Evolutionary conservation across 345 rosid genomes (phyloP), one percentile per base, ranked within the genome.

Genomic region (Bretschneidera sinensis): DNA sequence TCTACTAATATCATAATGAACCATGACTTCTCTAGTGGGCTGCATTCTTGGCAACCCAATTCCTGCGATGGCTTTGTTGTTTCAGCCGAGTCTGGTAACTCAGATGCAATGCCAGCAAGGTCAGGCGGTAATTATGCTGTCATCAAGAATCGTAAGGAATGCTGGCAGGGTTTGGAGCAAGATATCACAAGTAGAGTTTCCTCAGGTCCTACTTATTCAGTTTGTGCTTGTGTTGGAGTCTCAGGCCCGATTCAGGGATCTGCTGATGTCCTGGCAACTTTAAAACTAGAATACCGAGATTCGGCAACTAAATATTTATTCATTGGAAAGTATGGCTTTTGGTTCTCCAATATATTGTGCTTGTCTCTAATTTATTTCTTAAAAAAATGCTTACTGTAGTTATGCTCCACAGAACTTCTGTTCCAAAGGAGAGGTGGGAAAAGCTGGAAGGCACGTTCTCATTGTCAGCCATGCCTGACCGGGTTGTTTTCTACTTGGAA

Each of bases 121-220:
- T 47, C 65, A 0, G 81, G 60, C 14, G 59, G 81, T 60, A 76
- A 69, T 62, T 82, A 81, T 65, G 99, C 84, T 21, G 96, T 88
- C 67, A 81, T 88, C 71, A 77, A 85, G 28, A 84, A 88, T 68
- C 80, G 99, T n/a, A 83, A 67, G 11, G 83, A 90, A 75, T 75
- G 86, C 67, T 94, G 99, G 99, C 95, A 94, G 63, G 97, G 96
- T 14, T 76, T 94, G 64, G 99, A 88, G 60, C 97, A 90, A 76
- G 95, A 90, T 77, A 86, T 90, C 67, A 88, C 96, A 11, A 68
- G 69, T 68, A 77, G 75, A 60, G 74, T 90, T 66, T 76, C 81
- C 52, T 74, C 78, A 33, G 87, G 89, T 59, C 65, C 33, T 50
- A 77, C 79, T 57, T 90, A 85, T 69, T 65, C 74, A 19, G 85